A percentile compares a stretch with the other conserved stretches of the same genome.
phyloP scores from a whole-genome alignment of 495 filamentous ascomycete genomes.

The Neurospora tetrasperma region DNA sequence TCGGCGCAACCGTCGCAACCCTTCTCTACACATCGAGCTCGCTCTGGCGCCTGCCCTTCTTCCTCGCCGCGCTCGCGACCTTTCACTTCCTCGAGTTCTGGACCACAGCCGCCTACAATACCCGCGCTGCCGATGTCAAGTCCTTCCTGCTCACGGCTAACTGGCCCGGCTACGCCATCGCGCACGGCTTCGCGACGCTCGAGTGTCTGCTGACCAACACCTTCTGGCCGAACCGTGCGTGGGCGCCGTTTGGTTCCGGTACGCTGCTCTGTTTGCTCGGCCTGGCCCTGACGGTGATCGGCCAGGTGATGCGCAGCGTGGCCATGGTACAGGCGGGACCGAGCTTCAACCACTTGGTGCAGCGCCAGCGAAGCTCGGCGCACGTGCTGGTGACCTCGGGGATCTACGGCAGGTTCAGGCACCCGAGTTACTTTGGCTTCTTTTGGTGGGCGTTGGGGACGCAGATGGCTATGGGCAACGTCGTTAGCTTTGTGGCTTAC shows the following conservation, averaged over 20 bases:
- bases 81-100: constrained; percentile 98
- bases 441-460: constrained; percentile 98
- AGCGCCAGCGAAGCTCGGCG: constrained; percentile 48
- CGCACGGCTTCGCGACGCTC: constrained; percentile 59
- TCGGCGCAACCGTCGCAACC: constrained; percentile 31
- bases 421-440: constrained; percentile 94
- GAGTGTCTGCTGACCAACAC: constrained; percentile 56
- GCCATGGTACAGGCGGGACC: constrained; percentile 86
- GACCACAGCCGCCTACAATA: constrained; percentile 77
- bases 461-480: constrained; percentile 81
- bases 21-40: constrained; percentile 29
- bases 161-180: constrained; percentile 73
- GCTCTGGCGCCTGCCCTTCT: constrained; percentile 78
- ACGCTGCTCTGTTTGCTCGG: constrained; percentile 40
- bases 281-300: constrained; percentile 51
- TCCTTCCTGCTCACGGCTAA: constrained; percentile 84
- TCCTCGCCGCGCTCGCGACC: constrained; percentile 59
- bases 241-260: constrained; percentile 23
- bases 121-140: constrained; percentile 51
- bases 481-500: constrained; percentile 65
- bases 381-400: constrained; percentile 76
- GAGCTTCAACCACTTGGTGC: constrained; percentile 87
- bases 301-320: constrained; percentile 60
- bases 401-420: constrained; percentile 51
- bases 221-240: constrained; percentile 45